Evolutionary conservation across 768 basidiomycete species (phyloP), one percentile per base, ranked within the genome.

Genomic region (Lactifluus pinguis): DNA sequence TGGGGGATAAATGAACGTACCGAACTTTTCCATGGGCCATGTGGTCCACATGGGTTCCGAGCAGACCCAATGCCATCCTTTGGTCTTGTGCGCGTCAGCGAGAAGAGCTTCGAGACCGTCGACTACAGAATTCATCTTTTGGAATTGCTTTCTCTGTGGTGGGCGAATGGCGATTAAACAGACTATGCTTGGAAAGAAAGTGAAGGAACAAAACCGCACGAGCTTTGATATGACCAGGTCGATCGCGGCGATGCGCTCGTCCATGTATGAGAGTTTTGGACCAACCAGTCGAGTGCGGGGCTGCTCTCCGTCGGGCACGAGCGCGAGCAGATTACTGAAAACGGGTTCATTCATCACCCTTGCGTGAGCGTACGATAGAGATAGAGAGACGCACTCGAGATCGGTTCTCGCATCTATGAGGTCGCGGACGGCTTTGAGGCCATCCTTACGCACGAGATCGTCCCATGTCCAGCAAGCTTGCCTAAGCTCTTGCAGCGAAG

Each of bases 371-470:
- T 25, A 13, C 29, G 25, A 49, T 50, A 13, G 11, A 44, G 13
- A 34, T 0, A 25, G 25, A 25, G 29, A 48, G 48, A 76, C 85
- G 67, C 74, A 94, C 92, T 92, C 87, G 63, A 95, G 78, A 68
- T 92, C 89, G 15, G 92, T 95, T 19, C 89, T 79, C 17, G 87
- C 74, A 68, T 95, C 89, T 2, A 91, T 79, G 38, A 92, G 76
- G 55, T 76, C 81, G 61, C 80, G 84, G 8, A 80, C 82, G n/a
- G 87, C 81, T 65, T 84, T 89, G 42, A 92, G 73, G 8, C 92
- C 92, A 68, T 95, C 91, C 14, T 85, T 68, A 10, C 87, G 76
- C 1, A 93, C 83, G 48, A 94, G 76, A 65, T 92, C 87, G 65
- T 93, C 87, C 92, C 92, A 95, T 55, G 84, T 87, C 59, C 81